These are phyloP conservation scores for Cryphonectria japonica DNA, from an alignment of 2,329 filamentous ascomycete genomes.

Conservation along the genomic window DNA sequence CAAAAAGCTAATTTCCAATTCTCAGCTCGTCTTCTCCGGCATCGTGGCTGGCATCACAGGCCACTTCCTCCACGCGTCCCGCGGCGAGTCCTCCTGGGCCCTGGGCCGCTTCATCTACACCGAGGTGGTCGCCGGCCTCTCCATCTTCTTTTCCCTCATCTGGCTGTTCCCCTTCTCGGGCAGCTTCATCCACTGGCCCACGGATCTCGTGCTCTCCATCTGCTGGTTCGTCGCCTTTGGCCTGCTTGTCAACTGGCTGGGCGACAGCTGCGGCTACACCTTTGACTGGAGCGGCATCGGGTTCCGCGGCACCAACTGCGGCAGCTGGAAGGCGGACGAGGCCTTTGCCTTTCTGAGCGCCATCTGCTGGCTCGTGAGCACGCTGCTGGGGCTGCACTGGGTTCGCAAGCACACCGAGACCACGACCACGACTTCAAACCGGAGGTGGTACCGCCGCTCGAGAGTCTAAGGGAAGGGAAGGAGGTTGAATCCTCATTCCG, in stretches of 20 bases:
- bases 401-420: constrained; percentile 46
- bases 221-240: constrained; percentile 74
- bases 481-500: no score
- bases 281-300: constrained; percentile 64
- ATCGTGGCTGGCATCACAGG: constrained; percentile 74
- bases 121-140: constrained; percentile 69
- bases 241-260: constrained; percentile 60
- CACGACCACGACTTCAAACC: constrained; percentile 38
- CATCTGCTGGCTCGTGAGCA: constrained; percentile 70
- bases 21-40: constrained; percentile 68
- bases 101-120: constrained; percentile 75
- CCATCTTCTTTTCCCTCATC: constrained; percentile 69
- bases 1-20: neutral
- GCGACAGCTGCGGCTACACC: constrained; percentile 56
- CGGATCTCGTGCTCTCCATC: constrained; percentile 70
- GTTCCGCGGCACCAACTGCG: constrained; percentile 57
- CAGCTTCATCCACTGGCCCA: constrained; percentile 71
- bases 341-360: constrained; percentile 75
- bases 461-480: constrained; percentile 41
- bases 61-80: constrained; percentile 57
- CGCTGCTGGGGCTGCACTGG: constrained; percentile 61
- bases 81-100: constrained; percentile 53
- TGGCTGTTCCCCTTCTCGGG: constrained; percentile 74
- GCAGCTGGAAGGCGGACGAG: constrained; percentile 70
- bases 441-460: constrained; percentile 49